A percentile compares a stretch with the other conserved stretches of the same genome.
Conservation (phyloP, 1,284 basidiomycete genomes). For the Tetrapyrgos nigripes region DNA sequence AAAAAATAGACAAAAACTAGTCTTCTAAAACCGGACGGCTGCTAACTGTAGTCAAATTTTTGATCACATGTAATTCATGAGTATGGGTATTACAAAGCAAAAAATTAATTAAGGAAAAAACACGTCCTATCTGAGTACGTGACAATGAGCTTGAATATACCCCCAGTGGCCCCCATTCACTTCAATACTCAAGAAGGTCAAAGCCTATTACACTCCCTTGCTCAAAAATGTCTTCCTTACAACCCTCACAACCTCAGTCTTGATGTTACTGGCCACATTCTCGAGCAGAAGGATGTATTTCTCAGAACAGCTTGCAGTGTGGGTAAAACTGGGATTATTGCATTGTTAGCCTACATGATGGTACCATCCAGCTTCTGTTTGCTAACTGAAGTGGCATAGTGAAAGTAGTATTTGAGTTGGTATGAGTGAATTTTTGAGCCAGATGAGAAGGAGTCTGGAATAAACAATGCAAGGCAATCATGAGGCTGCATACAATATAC, state of each 20-base stretch:
- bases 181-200: not conserved
- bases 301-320: constrained; percentile 13
- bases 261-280: constrained; percentile 4
- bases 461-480: too few species aligned
- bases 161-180: not conserved
- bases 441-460: too few species aligned
- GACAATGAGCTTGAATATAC: not conserved
- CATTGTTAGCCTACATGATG: too few species aligned
- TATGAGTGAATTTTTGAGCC: too few species aligned
- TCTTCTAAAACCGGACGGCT: not conserved
- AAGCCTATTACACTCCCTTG: not conserved
- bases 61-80: not conserved
- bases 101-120: not conserved
- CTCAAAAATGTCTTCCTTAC: constrained; percentile 6
- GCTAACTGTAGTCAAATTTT: not conserved
- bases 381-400: too few species aligned
- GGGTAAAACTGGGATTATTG: constrained; percentile 13
- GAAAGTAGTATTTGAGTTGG: too few species aligned
- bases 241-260: constrained; percentile 8
- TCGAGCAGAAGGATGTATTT: constrained; percentile 9
- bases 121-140: not conserved
- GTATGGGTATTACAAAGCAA: not conserved
- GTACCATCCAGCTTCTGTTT: too few species aligned
- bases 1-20: too few species aligned
- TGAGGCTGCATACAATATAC: too few species aligned